phyloP scores from a whole-genome alignment of 1,139 yeast species.

The Suhomyces bolitotheri region DNA sequence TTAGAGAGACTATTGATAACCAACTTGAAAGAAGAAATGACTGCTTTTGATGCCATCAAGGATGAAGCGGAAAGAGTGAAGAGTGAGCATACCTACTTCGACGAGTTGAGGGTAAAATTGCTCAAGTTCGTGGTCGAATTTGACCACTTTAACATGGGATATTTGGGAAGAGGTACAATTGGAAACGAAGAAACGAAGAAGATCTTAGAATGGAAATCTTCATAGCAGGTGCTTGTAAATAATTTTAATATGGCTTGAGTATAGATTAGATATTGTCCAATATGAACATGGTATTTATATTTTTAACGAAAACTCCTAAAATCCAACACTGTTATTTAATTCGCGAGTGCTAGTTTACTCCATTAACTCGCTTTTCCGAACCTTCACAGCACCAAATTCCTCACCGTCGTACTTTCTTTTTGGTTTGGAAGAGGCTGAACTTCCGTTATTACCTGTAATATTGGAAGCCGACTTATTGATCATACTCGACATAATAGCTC shows the following conservation, averaged over 20 bases:
- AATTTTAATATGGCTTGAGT: too few relatives aligned
- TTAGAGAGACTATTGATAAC: conserved; percentile 50
- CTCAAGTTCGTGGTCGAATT: conserved; percentile 37
- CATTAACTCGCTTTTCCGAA: not conserved
- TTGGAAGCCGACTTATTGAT: conserved; percentile 6
- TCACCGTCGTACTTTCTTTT: conserved; percentile 17
- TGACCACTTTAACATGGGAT: conserved; percentile 38
- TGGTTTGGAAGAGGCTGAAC: conserved; percentile 22
- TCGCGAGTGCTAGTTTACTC: not conserved
- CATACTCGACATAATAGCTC: conserved; percentile 9
- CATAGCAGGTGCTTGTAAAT: too few relatives aligned
- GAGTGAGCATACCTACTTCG: conserved; percentile 17
- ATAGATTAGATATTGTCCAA: too few relatives aligned
- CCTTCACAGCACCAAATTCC: not conserved
- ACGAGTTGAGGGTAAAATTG: conserved; percentile 29
- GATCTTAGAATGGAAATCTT: conserved; percentile 11
- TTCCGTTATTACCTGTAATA: conserved; percentile 30
- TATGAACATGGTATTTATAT: too few relatives aligned
- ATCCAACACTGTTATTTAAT: too few relatives aligned
- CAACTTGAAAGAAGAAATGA: conserved; percentile 24
- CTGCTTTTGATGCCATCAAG: conserved; percentile 16
- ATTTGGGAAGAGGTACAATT: conserved; percentile 23
- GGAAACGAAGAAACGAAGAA: conserved; percentile 1
- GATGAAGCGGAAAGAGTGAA: conserved; percentile 16
- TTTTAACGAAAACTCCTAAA: too few relatives aligned